Base-by-base conservation (phyloP, 805 yeast genomes). In the Yarrowia yakushimensis region DNA sequence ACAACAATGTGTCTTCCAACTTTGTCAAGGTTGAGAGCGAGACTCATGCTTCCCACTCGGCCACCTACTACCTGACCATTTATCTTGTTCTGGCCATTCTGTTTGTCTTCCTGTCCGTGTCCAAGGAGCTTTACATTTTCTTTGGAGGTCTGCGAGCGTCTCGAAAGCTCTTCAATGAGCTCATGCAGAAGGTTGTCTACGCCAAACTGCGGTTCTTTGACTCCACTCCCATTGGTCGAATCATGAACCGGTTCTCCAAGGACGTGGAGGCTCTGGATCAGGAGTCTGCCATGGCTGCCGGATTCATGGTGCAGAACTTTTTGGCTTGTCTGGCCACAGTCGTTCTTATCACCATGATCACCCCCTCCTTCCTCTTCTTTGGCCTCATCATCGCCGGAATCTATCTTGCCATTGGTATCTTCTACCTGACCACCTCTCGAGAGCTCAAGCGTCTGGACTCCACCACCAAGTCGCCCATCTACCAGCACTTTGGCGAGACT, bases 161-260 rank as follows among this genome's bases (percentile, higher is more conserved):
- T 15, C 61, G 57, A 42, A 57, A 27, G 30, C 77, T 90, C 64
- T 97, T 92, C 74, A 82, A 85, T 65, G 74, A 75, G 20, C 92
- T 92, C 97, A 84, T 90, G 4, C 73, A 73, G n/a, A 73, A 82
- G 50, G 94, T 92, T 7, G 75, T 92, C 64, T 80, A 90, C 65
- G 93, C 97, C 0, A 97, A 97, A 65, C 91, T 92, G 97, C 81
- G 88, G 34, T 92, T 92, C 72, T 92, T 92, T 70, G 98, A 92
- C 74, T 90, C 96, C 0, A 92, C 97, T 0, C 98, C 97, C 57
- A 85, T 91, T 66, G 98, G 98, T 31, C 82, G 97, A 74, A 84
- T 92, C 63, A 79, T 90, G 72, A 92, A 92, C 77, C 81, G 98
- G 73, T 92, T 92, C 71, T 88, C 97, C 2, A 88, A 84, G 72